These are phyloP conservation scores for Pseudohalonectria lignicola DNA, from an alignment of 2,329 filamentous ascomycete genomes.

Conservation along the genomic window DNA sequence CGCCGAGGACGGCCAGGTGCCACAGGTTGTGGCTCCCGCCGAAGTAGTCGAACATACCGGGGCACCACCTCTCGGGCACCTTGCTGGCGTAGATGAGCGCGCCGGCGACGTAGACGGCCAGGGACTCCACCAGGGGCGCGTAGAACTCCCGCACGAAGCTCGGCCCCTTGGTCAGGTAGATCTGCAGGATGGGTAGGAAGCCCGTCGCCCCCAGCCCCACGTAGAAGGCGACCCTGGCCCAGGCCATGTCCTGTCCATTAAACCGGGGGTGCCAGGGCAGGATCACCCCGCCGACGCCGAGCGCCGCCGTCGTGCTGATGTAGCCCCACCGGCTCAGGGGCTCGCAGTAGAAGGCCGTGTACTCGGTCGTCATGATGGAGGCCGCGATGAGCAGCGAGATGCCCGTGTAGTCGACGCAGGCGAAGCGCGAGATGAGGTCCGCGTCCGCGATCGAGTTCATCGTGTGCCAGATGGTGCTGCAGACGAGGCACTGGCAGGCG, in stretches of 20 bases:
- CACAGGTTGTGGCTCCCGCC: constrained; percentile 96
- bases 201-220: constrained; percentile 78
- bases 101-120: constrained; percentile 75
- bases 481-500: constrained; percentile 87
- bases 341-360: constrained; percentile 98
- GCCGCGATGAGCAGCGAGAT: constrained; percentile 92
- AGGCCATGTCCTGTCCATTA: constrained; percentile 86
- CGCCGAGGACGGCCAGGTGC: constrained; percentile 89
- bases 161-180: constrained; percentile 66
- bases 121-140: constrained; percentile 71
- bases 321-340: constrained; percentile 78
- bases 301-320: constrained; percentile 66
- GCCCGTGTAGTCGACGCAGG: constrained; percentile 96
- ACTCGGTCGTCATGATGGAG: constrained; percentile 96
- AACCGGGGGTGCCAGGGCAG: constrained; percentile 94
- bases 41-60: constrained; percentile 89
- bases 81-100: constrained; percentile 85
- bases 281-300: constrained; percentile 80
- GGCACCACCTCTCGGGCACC: constrained; percentile 84
- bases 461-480: constrained; percentile 95
- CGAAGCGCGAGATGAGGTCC: constrained; percentile 83
- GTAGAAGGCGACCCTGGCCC: constrained; percentile 86
- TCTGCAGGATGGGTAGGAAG: constrained; percentile 78
- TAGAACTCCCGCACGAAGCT: constrained; percentile 85
- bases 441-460: constrained; percentile 96